Base-by-base conservation (phyloP, 495 filamentous ascomycete genomes). In the Rhypophila decipiens region DNA sequence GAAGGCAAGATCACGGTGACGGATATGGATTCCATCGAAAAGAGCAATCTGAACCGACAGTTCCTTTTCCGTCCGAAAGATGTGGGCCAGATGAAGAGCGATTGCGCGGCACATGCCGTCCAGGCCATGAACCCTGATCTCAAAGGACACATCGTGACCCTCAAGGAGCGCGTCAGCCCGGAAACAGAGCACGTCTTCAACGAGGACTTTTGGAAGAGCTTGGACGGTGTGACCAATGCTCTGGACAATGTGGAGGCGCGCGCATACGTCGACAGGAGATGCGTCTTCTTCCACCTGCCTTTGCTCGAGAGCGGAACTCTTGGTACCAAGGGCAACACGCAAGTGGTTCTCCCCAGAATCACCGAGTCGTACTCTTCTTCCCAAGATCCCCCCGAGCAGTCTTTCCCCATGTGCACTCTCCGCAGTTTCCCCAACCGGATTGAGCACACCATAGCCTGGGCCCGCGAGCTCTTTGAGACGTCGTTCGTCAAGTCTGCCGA, bases 361-460 rank as follows among this genome's bases (percentile, higher is more conserved):
- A 97, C 94, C 5, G 94, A 99, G 70, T 96, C 93, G 0, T 99
- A 99, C 69, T 96, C 94, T 3, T 96, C 90, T 53, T 97, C 93
- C 5, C 94, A 96, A 59, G 94, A 99, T 70, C 94, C 94, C 2
- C 94, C 94, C 1, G 94, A 99, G 75, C 88, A 95, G 68, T 95
- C 90, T 1, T 96, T 97, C 80, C 94, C 94, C 2, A 95, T 96
- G 87, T 99, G 94, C 65, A 99, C 94, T 3, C 73, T 99, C 46
- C 80, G 90, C 50, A 96, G 90, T 73, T 99, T 99, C 77, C 94
- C 94, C 46, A 99, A 99, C 73, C 85, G 83, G 59, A 99, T 99
- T 61, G 88, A 99, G 69, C 94, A 99, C 61, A 99, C 94, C 4
- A 99, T 99, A 64, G 94, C 94, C 18, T 99, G 94, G 94, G 87